A percentile compares a stretch with the other conserved stretches of the same genome.
phyloP scores from a whole-genome alignment of 768 basidiomycete species.

The Melanogaster broomeanus region DNA sequence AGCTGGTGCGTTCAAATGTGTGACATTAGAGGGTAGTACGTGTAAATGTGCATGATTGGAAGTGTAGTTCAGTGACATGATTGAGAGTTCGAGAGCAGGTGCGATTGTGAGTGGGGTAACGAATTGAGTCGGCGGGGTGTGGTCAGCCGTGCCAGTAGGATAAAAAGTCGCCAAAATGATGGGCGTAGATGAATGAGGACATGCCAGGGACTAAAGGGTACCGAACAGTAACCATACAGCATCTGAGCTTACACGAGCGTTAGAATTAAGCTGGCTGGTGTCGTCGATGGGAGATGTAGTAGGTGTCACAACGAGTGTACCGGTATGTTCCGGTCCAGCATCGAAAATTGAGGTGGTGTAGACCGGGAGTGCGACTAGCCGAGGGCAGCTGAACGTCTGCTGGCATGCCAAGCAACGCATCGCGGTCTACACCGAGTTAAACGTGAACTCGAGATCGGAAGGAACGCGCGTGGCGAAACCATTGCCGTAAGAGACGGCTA shows the following conservation, averaged over 20 bases:
- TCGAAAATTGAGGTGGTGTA: constrained; percentile 10
- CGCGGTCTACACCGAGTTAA: constrained; percentile 6
- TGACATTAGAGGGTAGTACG: constrained; percentile 28
- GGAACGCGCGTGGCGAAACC: background rate
- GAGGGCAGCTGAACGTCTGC: constrained; percentile 1
- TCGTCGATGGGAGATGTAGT: constrained; percentile 3
- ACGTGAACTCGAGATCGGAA: constrained; percentile 1
- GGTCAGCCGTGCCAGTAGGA: constrained; percentile 15
- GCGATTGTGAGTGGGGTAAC: constrained; percentile 8
- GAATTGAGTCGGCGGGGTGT: constrained; percentile 1
- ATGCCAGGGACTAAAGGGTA: constrained; percentile 13
- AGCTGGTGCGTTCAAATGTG: constrained; percentile 10
- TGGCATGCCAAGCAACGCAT: constrained; percentile 8
- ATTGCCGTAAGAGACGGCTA: constrained; percentile 21
- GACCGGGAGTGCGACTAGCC: background rate
- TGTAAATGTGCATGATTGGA: constrained; percentile 28
- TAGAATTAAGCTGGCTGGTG: constrained; percentile 14
- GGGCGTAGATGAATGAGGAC: constrained; percentile 18
- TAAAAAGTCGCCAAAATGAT: constrained; percentile 24
- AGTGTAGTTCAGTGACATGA: constrained; percentile 20
- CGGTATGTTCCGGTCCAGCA: constrained; percentile 4
- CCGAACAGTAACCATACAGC: constrained; percentile 24
- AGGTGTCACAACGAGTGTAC: constrained; percentile 7
- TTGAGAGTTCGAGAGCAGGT: constrained; percentile 21
- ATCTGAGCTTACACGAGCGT: constrained; percentile 19